These are phyloP conservation scores for Amaranthus tricolor DNA, from an alignment of 179 eudicot species.

Conservation along the genomic window DNA sequence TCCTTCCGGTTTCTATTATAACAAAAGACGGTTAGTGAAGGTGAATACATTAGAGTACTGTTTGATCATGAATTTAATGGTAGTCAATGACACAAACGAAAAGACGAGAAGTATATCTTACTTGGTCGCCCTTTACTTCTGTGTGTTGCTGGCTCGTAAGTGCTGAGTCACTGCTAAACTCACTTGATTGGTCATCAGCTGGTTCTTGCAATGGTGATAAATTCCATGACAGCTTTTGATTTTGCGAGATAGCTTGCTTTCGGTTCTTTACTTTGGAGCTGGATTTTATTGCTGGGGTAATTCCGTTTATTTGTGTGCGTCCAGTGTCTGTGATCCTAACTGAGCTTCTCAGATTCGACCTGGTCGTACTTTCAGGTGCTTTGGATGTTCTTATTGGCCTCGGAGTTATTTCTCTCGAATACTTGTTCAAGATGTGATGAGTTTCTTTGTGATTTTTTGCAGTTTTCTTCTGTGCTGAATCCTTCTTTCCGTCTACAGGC, in stretches of 20 bases:
- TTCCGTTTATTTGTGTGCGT: not conserved
- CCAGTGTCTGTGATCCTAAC: conserved; percentile 11
- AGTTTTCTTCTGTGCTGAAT: conserved; percentile 22
- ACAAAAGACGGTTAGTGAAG: conserved; percentile 7
- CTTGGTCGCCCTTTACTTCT: conserved; percentile 17
- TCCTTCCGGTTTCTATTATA: conserved; percentile 27
- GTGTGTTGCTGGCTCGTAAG: conserved; percentile 15
- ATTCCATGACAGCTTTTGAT: conserved; percentile 8
- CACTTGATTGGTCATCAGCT: conserved; percentile 4
- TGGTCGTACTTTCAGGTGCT: conserved; percentile 14
- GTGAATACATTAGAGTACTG: conserved; percentile 1
- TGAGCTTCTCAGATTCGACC: conserved; percentile 12
- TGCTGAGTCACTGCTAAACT: conserved; percentile 16
- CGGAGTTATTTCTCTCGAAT: conserved; percentile 20
- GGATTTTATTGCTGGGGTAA: not conserved
- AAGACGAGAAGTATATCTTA: conserved; percentile 14
- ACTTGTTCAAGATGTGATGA: conserved; percentile 18
- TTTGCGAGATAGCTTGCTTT: conserved; percentile 8
- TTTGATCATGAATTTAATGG: not conserved
- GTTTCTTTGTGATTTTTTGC: conserved; percentile 20
- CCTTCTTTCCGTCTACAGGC: conserved; percentile 10
- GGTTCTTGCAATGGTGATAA: conserved; percentile 9
- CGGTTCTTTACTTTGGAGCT: conserved; percentile 23
- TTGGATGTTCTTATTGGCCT: conserved; percentile 27
- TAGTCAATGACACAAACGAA: not conserved